Conservation (phyloP, 192 early-diverging fungal species). For the Linnemannia hyalina region DNA sequence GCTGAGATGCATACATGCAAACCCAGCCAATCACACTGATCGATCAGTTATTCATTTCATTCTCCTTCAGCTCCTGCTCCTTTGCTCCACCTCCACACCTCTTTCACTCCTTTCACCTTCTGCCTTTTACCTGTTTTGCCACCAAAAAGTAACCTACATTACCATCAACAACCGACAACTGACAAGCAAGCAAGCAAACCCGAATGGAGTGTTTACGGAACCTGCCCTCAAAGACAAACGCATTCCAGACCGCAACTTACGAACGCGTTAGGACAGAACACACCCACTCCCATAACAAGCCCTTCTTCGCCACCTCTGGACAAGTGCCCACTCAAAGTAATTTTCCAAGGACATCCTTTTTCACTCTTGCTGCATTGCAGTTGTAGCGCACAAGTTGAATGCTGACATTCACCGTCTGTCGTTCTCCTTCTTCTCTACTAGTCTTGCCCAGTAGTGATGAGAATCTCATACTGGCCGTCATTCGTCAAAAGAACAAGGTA, state of each 20-base stretch:
- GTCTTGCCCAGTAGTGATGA: constrained; percentile 38
- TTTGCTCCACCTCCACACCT: background rate
- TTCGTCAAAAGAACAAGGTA: constrained; percentile 42
- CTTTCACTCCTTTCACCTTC: too few relatives aligned
- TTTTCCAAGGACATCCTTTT: background rate
- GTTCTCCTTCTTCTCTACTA: background rate
- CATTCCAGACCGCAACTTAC: constrained; percentile 29
- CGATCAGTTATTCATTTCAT: too few relatives aligned
- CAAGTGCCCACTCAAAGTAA: constrained; percentile 30
- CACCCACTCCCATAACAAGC: background rate
- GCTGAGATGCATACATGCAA: too few relatives aligned
- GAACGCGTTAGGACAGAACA: constrained; percentile 20
- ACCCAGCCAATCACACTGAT: too few relatives aligned
- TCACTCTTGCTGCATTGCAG: background rate
- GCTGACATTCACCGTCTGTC: background rate
- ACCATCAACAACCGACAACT: background rate
- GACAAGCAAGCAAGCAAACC: background rate
- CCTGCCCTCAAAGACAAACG: constrained; percentile 45
- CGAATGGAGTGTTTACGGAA: constrained; percentile 36
- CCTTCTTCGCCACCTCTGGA: constrained; percentile 28
- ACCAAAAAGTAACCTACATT: background rate
- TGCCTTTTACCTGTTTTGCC: background rate
- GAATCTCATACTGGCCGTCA: constrained; percentile 39
- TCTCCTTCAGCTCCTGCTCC: too few relatives aligned
- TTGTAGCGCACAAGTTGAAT: background rate